Base-by-base conservation (phyloP, 352 stramenopile species). In the Globisporangium camurandrum region DNA sequence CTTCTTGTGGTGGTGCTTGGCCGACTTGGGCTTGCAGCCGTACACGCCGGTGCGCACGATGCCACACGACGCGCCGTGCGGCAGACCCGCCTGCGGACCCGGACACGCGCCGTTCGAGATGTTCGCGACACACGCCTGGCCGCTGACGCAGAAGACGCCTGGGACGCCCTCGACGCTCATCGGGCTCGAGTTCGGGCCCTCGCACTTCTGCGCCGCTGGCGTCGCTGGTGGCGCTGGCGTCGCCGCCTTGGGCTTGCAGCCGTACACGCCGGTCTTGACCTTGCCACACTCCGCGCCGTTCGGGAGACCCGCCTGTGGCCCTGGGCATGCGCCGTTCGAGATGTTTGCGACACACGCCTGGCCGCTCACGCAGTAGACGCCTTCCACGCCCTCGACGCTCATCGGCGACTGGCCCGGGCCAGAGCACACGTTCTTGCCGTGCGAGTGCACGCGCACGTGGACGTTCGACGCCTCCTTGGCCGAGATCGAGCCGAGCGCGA, bases 1-100 rank as follows among this genome's bases (percentile, higher is more conserved):
- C n/a, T n/a, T n/a, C n/a, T n/a, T n/a, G n/a, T n/a, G n/a, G n/a
- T n/a, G n/a, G n/a, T n/a, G 30, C 30, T 12, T 34, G 6, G 30
- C 30, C 49, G 78, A 81, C 22, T 36, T 36, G 16, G 46, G 51
- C 28, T 58, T 57, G 55, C 59, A 66, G 34, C 59, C 59, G 40
- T 54, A 66, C 2, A 66, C 45, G 6, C 54, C 54, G 0, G 49
- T 56, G 4, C 22, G 24, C n/a, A 66, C 54, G 9, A 49, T 37
- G 28, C 33, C 50, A 24, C 59, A 66, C 31, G 47, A 38, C 6
- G 59, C 57, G 22, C 59, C 59, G 34, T 33, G 46, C 40, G 24
- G 39, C 4, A 66, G 49, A 2, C 46, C 54, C 2, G 10, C 3
- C 55, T 66, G 59, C 14, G 59, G 48, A 8, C 50, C 54, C 12